Evolutionary conservation across 192 early-diverging fungal species (phyloP).

Genomic region (Cladochytrium replicatum): DNA sequence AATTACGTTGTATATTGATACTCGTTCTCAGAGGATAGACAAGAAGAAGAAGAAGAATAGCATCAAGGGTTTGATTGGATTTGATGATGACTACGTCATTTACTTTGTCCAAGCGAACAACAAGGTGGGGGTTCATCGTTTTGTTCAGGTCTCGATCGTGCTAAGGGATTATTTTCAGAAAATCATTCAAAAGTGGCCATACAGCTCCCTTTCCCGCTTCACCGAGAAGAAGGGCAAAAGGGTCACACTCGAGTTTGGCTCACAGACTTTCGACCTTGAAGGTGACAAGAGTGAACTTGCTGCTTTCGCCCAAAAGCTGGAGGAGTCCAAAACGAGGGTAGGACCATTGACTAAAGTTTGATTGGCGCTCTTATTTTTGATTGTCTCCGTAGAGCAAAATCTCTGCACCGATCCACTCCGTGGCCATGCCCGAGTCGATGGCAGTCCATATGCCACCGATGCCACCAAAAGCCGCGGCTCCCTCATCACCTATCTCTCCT

Average conservation of each 20-base stretch:
- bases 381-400: slow-evolving; percentile 20
- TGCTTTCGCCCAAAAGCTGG: slow-evolving; percentile 14
- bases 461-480: too few species aligned
- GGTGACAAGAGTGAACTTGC: slow-evolving; percentile 39
- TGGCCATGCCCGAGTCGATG: too few species aligned
- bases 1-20: too few species aligned
- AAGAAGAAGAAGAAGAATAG: slow-evolving; percentile 52
- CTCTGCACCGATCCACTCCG: slow-evolving; percentile 23
- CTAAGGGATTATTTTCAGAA: slow-evolving; percentile 7
- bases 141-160: neutral
- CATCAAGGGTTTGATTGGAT: slow-evolving; percentile 30
- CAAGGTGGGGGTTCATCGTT: too few species aligned
- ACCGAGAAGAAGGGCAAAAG: slow-evolving; percentile 43
- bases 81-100: slow-evolving; percentile 33
- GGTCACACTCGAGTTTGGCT: slow-evolving; percentile 29
- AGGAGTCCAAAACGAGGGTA: slow-evolving; percentile 27
- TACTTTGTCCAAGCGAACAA: slow-evolving; percentile 38
- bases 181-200: slow-evolving; percentile 30
- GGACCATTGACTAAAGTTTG: neutral
- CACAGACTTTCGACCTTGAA: slow-evolving; percentile 36
- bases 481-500: neutral
- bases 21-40: slow-evolving; percentile 39
- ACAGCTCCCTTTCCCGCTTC: slow-evolving; percentile 20
- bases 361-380: neutral
- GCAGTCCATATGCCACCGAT: too few species aligned